A percentile compares a stretch with the other conserved stretches of the same genome.
These are phyloP conservation scores for Aspergillus haitiensis DNA, from an alignment of 495 filamentous ascomycete genomes.

Conservation along the genomic window DNA sequence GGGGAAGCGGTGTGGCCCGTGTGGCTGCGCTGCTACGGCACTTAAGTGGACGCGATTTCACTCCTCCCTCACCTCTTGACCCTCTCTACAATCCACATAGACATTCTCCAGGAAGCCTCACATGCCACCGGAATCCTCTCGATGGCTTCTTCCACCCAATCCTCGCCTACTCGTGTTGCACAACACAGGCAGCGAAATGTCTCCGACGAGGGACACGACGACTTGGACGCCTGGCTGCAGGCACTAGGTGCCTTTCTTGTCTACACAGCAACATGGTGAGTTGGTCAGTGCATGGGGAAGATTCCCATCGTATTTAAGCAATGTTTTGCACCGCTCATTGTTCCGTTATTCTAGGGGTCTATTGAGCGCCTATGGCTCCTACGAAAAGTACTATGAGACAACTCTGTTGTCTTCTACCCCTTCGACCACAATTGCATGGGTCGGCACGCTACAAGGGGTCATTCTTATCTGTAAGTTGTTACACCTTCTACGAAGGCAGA, in stretches of 20 bases:
- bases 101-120: no score
- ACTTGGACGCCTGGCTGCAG: slow-evolving; percentile 1
- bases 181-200: slow-evolving; percentile 5
- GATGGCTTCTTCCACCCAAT: no score
- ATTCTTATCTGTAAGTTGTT: slow-evolving; percentile 5
- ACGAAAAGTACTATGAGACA: slow-evolving; percentile 9
- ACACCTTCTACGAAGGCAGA: no score
- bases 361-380: slow-evolving; percentile 6
- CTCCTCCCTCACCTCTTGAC: no score
- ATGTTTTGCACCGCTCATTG: slow-evolving; percentile 6
- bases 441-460: slow-evolving; percentile 2
- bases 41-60: no score
- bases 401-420: slow-evolving; percentile 3
- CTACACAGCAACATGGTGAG: slow-evolving; percentile 8
- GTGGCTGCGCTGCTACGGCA: no score
- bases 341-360: slow-evolving; percentile 1
- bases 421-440: slow-evolving; percentile 1
- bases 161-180: no score
- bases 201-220: slow-evolving; percentile 3
- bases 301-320: not conserved
- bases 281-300: not conserved
- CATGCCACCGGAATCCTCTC: no score
- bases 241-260: slow-evolving; percentile 3
- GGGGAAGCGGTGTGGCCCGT: no score
- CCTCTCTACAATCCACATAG: no score